Evolutionary conservation across 139 green algal genomes (phyloP), one percentile per base, ranked within the genome.

Genomic region (Chara braunii): DNA sequence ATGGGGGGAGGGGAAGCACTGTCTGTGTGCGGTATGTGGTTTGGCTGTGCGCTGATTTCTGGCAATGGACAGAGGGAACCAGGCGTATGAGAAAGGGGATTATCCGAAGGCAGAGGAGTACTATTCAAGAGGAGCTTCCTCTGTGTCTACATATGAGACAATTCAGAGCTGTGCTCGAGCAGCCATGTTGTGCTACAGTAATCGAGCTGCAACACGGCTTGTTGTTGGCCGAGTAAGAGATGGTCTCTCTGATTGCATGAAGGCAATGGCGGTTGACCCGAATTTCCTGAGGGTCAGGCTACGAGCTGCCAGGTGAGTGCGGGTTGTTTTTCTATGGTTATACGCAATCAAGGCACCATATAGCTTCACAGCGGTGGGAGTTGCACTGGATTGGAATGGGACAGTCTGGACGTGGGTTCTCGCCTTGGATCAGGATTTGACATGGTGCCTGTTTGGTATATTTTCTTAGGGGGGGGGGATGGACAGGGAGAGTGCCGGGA

Each of bases 101-200:
- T 74, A 37, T 36, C 7, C 22, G 26, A 40, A 60, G n/a, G 64
- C 64, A 18, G 64, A 74, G 64, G 64, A 60, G 6, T 43, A 26
- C 52, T 74, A 74, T 36, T 57, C 64, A 18, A n/a, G 22, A 2
- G 64, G 64, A 9, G 12, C 58, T 18, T 24, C n/a, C 26, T 32
- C 3, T 2, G 52, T 69, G 64, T 7, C 30, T 14, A 33, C 11
- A 24, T 18, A 23, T 7, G 31, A 24, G 5, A 11, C 11, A n/a
- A 3, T 34, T n/a, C 22, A 31, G 3, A 32, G 9, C 9, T 57
- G 51, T 43, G 2, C 18, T 11, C 28, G 3, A 9, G 32, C 64
- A 0, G 52, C 51, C 55, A 69, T 60, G 43, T 50, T 67, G 55
- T 68, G 60, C 60, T 29, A 56, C 24, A 74, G 64, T 31, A 74